Conservation (phyloP, 78 protist genomes). For the Corallochytrium limacisporum region DNA sequence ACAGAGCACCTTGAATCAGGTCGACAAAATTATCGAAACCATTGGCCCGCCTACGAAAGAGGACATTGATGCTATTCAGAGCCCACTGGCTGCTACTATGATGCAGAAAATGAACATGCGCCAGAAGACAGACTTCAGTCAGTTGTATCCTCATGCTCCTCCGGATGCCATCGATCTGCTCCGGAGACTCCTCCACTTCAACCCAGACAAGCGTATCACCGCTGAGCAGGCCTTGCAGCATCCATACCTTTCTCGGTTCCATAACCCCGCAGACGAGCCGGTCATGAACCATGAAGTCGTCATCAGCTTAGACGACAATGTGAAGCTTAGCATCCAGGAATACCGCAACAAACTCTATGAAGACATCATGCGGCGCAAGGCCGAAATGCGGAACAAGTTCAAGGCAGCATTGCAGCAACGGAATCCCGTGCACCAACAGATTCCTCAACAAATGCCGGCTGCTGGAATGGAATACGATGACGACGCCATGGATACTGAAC, state of each 20-base stretch:
- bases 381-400: slow-evolving; percentile 50
- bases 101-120: too few species aligned
- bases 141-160: slow-evolving; percentile 74
- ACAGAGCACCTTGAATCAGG: slow-evolving; percentile 80
- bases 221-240: slow-evolving; percentile 87
- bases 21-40: slow-evolving; percentile 76
- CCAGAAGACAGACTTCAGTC: too few species aligned
- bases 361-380: slow-evolving; percentile 29
- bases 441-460: too few species aligned
- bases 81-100: slow-evolving; percentile 73
- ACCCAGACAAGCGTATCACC: slow-evolving; percentile 79
- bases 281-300: slow-evolving; percentile 23
- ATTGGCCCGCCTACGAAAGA: slow-evolving; percentile 60
- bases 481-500: too few species aligned
- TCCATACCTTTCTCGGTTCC: slow-evolving; percentile 77
- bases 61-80: slow-evolving; percentile 65
- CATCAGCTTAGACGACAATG: slow-evolving; percentile 71
- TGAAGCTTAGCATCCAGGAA: slow-evolving; percentile 45
- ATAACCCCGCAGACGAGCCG: slow-evolving; percentile 61
- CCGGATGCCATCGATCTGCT: slow-evolving; percentile 87
- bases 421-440: too few species aligned
- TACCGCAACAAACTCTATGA: slow-evolving; percentile 53
- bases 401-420: too few species aligned
- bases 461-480: too few species aligned
- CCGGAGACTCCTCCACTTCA: slow-evolving; percentile 65